These are phyloP conservation scores for Vaccinium darrowii DNA, from an alignment of 148 eudicot genomes.

Conservation along the genomic window DNA sequence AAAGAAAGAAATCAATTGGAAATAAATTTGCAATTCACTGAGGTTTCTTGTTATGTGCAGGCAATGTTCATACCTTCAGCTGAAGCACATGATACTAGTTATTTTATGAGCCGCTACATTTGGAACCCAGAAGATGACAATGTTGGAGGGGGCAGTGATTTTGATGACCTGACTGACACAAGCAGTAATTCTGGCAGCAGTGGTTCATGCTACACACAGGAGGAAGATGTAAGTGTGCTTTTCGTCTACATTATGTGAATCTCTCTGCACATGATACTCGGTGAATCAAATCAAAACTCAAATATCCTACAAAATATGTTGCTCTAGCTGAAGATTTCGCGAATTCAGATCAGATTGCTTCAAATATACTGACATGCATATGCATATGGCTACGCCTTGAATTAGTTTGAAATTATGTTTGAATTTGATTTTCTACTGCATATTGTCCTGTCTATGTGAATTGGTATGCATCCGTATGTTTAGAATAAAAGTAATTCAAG, in stretches of 20 bases:
- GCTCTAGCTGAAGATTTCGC: background rate
- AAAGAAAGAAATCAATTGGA: conserved; percentile 1
- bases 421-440: background rate
- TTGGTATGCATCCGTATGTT: background rate
- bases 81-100: conserved; percentile 92
- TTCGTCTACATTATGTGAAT: background rate
- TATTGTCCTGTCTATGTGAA: background rate
- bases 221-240: conserved; percentile 73
- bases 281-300: background rate
- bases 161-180: conserved; percentile 76
- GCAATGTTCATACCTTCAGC: conserved; percentile 93
- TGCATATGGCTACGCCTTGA: background rate
- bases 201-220: conserved; percentile 68
- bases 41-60: conserved; percentile 37
- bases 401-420: background rate
- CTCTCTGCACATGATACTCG: background rate
- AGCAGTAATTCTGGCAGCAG: conserved; percentile 77
- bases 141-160: conserved; percentile 83
- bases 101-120: conserved; percentile 95
- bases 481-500: background rate
- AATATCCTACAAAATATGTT: background rate
- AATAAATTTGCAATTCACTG: conserved; percentile 11
- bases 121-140: conserved; percentile 94
- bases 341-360: background rate
- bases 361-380: background rate